Evolutionary conservation across 2,329 filamentous ascomycete genomes (phyloP).

Genomic region (Colletotrichum graminicola): DNA sequence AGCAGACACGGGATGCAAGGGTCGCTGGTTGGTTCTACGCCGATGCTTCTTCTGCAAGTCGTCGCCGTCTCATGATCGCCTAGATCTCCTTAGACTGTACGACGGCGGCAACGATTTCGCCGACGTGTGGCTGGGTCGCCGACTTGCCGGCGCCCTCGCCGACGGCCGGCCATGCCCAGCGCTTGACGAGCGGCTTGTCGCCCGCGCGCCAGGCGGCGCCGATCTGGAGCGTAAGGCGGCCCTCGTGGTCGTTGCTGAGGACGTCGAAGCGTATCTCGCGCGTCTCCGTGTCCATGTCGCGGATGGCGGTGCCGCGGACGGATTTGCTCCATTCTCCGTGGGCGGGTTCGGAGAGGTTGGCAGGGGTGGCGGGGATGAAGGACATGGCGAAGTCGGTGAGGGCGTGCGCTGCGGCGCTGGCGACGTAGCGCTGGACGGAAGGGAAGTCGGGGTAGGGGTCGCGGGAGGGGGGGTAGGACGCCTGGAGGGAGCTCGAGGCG

Average conservation of each 20-base stretch:
- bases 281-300: constrained; percentile 46
- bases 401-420: constrained; percentile 56
- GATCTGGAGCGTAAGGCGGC: constrained; percentile 44
- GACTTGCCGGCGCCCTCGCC: background rate
- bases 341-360: constrained; percentile 21
- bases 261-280: constrained; percentile 52
- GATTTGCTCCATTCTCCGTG: constrained; percentile 47
- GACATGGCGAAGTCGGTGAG: constrained; percentile 54
- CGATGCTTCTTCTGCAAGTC: background rate
- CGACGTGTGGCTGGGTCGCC: constrained; percentile 10
- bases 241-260: constrained; percentile 42
- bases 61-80: background rate
- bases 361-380: constrained; percentile 24
- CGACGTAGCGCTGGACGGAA: constrained; percentile 61
- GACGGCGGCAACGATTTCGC: constrained; percentile 35
- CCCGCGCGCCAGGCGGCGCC: constrained; percentile 42
- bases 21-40: background rate
- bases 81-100: constrained; percentile 35
- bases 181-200: constrained; percentile 39
- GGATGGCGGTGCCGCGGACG: constrained; percentile 51
- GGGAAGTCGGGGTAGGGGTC: constrained; percentile 59
- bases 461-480: constrained; percentile 57
- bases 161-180: constrained; percentile 50
- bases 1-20: background rate
- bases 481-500: constrained; percentile 50